phyloP scores from a whole-genome alignment of 2,329 filamentous ascomycete genomes.

The Geosmithia morbida region DNA sequence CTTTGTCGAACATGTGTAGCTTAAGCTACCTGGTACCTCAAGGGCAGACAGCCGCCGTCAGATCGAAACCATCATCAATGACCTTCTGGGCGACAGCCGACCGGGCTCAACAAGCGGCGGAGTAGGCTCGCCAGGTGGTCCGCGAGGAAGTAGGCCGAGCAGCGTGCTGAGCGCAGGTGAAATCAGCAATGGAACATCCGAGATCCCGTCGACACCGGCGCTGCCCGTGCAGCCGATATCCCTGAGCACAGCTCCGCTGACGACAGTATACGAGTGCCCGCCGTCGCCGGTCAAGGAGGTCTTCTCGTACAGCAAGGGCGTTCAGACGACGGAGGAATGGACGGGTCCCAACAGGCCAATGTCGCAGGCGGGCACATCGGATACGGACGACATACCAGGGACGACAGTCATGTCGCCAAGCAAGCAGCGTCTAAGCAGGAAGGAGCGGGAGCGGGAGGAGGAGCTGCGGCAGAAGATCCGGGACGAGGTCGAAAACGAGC shows the following conservation, averaged over 20 bases:
- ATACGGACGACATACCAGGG: constrained; percentile 44
- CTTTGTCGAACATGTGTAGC: constrained; percentile 8
- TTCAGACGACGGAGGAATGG: constrained; percentile 78
- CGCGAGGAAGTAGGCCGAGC: constrained; percentile 63
- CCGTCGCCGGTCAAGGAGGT: constrained; percentile 67
- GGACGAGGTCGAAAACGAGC: constrained; percentile 83
- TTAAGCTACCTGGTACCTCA: constrained; percentile 56
- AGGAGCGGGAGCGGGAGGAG: constrained; percentile 73
- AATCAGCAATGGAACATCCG: constrained; percentile 60
- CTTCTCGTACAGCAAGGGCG: constrained; percentile 92
- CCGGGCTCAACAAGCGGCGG: constrained; percentile 51
- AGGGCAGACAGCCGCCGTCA: constrained; percentile 57
- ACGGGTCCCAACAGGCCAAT: constrained; percentile 34
- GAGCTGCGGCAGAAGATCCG: constrained; percentile 75
- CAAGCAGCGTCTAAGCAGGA: constrained; percentile 66
- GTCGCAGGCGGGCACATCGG: constrained; percentile 29
- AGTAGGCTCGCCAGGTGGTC: constrained; percentile 45
- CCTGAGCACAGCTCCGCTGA: constrained; percentile 57
- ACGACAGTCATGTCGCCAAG: constrained; percentile 39
- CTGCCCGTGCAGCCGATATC: constrained; percentile 39
- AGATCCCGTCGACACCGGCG: constrained; percentile 29
- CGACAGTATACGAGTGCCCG: constrained; percentile 68
- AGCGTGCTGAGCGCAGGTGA: constrained; percentile 75
- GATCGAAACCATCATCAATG: constrained; percentile 76
- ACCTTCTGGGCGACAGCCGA: constrained; percentile 65